Evolutionary conservation across 2,329 filamentous ascomycete species (phyloP), one percentile per base, ranked within the genome.

Genomic region (Diaporthe helianthi): DNA sequence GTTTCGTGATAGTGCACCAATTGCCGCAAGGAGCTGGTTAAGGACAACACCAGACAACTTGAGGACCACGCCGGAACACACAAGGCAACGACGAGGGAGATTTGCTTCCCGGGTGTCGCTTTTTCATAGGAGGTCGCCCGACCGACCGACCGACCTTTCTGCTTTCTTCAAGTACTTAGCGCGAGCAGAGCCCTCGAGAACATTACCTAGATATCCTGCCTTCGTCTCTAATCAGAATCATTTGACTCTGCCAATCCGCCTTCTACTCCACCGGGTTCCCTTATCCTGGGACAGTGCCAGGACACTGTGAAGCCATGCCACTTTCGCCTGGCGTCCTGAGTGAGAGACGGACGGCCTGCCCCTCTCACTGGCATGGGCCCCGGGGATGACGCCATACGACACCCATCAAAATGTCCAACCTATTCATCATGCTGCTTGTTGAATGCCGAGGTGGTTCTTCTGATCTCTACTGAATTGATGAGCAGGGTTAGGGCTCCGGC

Each of bases 71-170:
- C 85, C 15, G 74, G 76, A 64, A 87, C 84, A 6, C 85, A 87
- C 73, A 83, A 83, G 71, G 69, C 76, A 4, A 87, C 85, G 85
- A 78, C 84, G 0, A 87, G 86, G 80, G 85, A 87, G 80, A 87
- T 87, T 80, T 87, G 85, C 79, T 87, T 83, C 82, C 85, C 85
- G 2, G 84, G 83, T 64, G 83, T 85, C 61, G 17, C n/a, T 6
- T 85, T 84, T 71, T 19, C 19, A 0, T 65, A 24, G 51, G 54
- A 19, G 46, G 17, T 10, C 19, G n/a, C 41, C 19, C 13, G 22
- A 9, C 47, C 55, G 2, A 17, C 19, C 13, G 22, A 9, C 47
- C 55, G 2, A 17, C 10, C 22, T 44, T 46, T n/a, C 19, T n/a
- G 19, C 17, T 6, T 41, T 41, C 15, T 46, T 26, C 22, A 46